Percentiles rank a stretch among this genome's conserved stretches.
Evolutionary conservation across 495 filamentous ascomycete species (phyloP).

Genomic region (Lentithecium fluviatile): DNA sequence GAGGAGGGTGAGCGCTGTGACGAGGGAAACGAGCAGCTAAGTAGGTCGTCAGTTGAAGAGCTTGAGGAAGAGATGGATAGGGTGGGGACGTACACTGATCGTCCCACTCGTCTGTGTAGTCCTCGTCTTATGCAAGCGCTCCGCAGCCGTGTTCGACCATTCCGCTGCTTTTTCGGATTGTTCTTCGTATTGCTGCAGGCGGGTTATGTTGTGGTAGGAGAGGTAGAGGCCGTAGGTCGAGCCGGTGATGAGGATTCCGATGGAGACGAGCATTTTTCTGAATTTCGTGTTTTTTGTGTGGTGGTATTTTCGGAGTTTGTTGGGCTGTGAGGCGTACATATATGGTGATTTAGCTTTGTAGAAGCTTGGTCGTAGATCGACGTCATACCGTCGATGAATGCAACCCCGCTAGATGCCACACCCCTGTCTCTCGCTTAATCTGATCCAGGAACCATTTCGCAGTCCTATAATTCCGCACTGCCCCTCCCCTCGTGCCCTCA

Average conservation of each 20-base stretch:
- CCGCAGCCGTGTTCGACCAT: conserved; percentile 42
- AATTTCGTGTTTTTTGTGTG: not conserved
- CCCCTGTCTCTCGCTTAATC: not conserved
- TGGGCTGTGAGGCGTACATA: too few species aligned
- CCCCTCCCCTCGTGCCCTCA: not conserved
- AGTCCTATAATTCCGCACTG: not conserved
- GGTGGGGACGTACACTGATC: conserved; percentile 34
- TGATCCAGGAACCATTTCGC: not conserved
- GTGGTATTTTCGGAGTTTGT: not conserved
- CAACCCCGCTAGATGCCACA: too few species aligned
- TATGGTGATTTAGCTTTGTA: too few species aligned
- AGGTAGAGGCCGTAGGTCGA: conserved; percentile 35
- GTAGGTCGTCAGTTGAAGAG: not conserved
- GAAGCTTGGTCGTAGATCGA: not conserved
- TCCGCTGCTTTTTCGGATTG: conserved; percentile 46
- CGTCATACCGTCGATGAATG: conserved; percentile 6
- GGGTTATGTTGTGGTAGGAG: conserved; percentile 48
- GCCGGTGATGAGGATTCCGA: conserved; percentile 20
- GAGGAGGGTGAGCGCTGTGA: conserved; percentile 44
- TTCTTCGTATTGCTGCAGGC: conserved; percentile 47
- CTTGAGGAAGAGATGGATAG: not conserved
- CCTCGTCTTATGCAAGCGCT: conserved; percentile 46
- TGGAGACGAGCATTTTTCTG: not conserved
- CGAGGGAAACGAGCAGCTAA: conserved; percentile 50
- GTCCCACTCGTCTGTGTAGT: conserved; percentile 46